These are phyloP conservation scores for Phlyctochytrium bullatum DNA, from an alignment of 192 early-diverging fungal genomes.

Conservation along the genomic window DNA sequence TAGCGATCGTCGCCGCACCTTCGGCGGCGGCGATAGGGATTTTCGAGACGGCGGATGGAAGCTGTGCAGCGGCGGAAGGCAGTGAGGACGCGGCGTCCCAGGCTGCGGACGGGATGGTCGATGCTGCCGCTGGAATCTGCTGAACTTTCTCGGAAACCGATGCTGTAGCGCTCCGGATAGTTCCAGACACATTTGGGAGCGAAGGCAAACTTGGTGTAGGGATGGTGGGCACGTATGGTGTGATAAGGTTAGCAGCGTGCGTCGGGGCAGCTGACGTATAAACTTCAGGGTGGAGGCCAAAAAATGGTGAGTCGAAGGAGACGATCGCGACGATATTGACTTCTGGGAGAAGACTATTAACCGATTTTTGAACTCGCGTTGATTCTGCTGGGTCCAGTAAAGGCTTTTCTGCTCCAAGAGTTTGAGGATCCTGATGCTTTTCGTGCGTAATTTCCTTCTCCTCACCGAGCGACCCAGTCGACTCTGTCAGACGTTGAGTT, in stretches of 20 bases:
- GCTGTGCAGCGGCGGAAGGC: constrained; percentile 13
- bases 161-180: neutral
- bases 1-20: constrained; percentile 20
- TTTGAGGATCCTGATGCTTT: too few species aligned
- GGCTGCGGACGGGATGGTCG: constrained; percentile 1
- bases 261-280: constrained; percentile 39
- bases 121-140: constrained; percentile 12
- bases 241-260: constrained; percentile 24
- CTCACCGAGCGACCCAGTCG: too few species aligned
- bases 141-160: too few species aligned
- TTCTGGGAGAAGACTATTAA: constrained; percentile 8
- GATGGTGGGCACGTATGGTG: constrained; percentile 34
- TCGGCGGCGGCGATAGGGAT: constrained; percentile 5
- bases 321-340: constrained; percentile 42
- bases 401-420: too few species aligned
- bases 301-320: constrained; percentile 51
- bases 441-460: too few species aligned
- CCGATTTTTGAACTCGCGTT: neutral
- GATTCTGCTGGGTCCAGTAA: neutral
- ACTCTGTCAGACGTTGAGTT: too few species aligned
- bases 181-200: neutral
- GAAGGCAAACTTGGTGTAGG: constrained; percentile 15
- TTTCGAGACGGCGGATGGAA: neutral
- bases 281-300: constrained; percentile 39
- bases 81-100: neutral